Percentiles rank a stretch among this genome's conserved stretches.
phyloP scores from a whole-genome alignment of 495 filamentous ascomycete species.

The Chaetomidium leptoderma region DNA sequence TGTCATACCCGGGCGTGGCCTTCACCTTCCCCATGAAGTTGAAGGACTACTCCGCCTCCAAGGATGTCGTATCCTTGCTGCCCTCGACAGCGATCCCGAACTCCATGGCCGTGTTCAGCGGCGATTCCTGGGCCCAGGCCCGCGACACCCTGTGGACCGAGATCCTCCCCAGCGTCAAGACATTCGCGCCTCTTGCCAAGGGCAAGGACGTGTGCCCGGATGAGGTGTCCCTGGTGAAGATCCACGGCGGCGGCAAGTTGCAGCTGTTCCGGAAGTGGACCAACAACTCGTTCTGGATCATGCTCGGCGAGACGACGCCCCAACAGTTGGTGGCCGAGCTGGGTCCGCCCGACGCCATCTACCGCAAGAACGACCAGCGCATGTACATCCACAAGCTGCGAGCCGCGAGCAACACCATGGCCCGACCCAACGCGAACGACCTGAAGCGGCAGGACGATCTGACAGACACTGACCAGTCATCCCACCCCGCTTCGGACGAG shows the following conservation, averaged over 20 bases:
- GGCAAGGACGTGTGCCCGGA: constrained; percentile 63
- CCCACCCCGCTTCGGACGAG: constrained; percentile 72
- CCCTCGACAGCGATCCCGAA: constrained; percentile 69
- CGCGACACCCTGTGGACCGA: constrained; percentile 71
- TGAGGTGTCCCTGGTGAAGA: constrained; percentile 73
- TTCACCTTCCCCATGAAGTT: constrained; percentile 81
- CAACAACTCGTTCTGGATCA: constrained; percentile 58
- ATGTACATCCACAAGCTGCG: constrained; percentile 79
- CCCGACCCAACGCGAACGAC: constrained; percentile 48
- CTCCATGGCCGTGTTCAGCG: constrained; percentile 83
- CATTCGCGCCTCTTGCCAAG: constrained; percentile 46
- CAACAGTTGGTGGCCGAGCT: constrained; percentile 88
- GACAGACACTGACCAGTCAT: constrained; percentile 81
- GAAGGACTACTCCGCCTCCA: constrained; percentile 71
- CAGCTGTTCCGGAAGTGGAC: constrained; percentile 64
- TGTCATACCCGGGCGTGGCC: constrained; percentile 90
- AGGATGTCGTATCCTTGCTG: constrained; percentile 81
- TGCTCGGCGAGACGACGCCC: constrained; percentile 73
- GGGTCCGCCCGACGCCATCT: constrained; percentile 91
- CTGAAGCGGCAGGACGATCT: constrained; percentile 52
- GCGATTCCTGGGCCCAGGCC: constrained; percentile 81
- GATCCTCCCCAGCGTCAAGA: constrained; percentile 60
- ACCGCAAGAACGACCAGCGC: constrained; percentile 84
- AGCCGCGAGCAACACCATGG: constrained; percentile 42
- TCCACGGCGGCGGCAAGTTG: constrained; percentile 69